Evolutionary conservation across 1,284 basidiomycete species (phyloP), one percentile per base, ranked within the genome.

Genomic region (Austroboletus sp.): DNA sequence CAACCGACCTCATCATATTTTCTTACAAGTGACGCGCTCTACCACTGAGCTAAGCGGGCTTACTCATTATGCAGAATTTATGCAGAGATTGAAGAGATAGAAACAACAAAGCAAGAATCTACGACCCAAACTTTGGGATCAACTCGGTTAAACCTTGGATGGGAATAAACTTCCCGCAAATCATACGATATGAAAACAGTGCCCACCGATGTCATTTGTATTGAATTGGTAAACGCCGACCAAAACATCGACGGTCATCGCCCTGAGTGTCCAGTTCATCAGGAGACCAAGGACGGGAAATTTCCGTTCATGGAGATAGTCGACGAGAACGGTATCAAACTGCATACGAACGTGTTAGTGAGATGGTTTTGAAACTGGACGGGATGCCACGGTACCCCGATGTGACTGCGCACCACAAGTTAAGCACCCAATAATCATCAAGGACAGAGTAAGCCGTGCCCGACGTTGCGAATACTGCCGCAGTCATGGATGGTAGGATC

Each of bases 151-250:
- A 67, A 56, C 83, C 82, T 84, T 55, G 10, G 31, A 27, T 30
- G 46, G 26, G 27, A 42, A 13, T 59, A 16, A 51, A 47, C 34
- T 46, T 13, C 40, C 17, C 17, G 6, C 31, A 15, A 8, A 3
- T 47, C 41, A 41, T 50, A 52, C 42, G 42, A 52, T 34, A 42
- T 27, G 26, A 8, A 6, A 25, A 33, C 11, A 46, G 40, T 12
- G 42, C 82, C 55, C 54, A 91, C 94, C 94, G 58, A 98, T 83
- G 63, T 98, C 95, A 66, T 94, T 90, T 35, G 93, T 96, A 74
- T 96, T 95, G 75, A 96, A 96, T 67, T 93, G 87, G 72, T 97
- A 98, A 5, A 98, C 76, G 32, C 95, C 95, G 54, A 90, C 83
- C 45, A 96, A 76, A 12, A 86, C 82, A n/a, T 81, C 85, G 34